Conservation (phyloP, 2,329 filamentous ascomycete species). For the Geoglossum cookeanum region DNA sequence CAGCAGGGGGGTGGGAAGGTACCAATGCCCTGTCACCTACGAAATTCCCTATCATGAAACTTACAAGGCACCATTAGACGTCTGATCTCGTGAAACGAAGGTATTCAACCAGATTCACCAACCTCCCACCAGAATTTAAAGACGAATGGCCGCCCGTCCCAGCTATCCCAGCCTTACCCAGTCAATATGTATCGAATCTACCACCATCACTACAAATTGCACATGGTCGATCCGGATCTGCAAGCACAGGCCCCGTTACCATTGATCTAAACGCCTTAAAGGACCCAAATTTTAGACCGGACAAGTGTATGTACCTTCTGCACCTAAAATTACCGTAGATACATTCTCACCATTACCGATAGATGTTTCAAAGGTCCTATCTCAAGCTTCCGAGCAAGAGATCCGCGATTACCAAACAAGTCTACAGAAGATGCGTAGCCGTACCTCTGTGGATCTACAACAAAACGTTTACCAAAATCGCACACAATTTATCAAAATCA, state of each 20-base stretch:
- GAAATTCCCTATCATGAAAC: not conserved
- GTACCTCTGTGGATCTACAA: slow-evolving; percentile 69
- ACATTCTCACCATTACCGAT: not conserved
- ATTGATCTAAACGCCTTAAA: slow-evolving; percentile 62
- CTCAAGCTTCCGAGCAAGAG: slow-evolving; percentile 73
- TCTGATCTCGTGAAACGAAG: slow-evolving; percentile 80
- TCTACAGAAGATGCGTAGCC: slow-evolving; percentile 55
- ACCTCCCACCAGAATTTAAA: slow-evolving; percentile 50
- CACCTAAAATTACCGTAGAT: not conserved
- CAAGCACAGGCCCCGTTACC: slow-evolving; percentile 34
- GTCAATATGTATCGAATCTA: slow-evolving; percentile 32
- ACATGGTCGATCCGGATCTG: not conserved
- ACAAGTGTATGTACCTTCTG: slow-evolving; percentile 44
- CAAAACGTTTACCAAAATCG: slow-evolving; percentile 94
- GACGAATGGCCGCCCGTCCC: slow-evolving; percentile 47
- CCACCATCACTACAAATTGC: not conserved
- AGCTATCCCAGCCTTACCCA: slow-evolving; percentile 41
- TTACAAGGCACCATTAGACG: slow-evolving; percentile 19
- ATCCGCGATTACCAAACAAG: slow-evolving; percentile 65
- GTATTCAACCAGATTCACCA: slow-evolving; percentile 85
- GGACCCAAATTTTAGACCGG: slow-evolving; percentile 59
- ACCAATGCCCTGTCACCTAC: not conserved
- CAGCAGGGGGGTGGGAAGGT: slow-evolving; percentile 2
- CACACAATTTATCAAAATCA: slow-evolving; percentile 97
- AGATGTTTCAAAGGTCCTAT: slow-evolving; percentile 50